Evolutionary conservation across 2,329 filamentous ascomycete genomes (phyloP), one percentile per base, ranked within the genome.

Genomic region (Torrubiella hemipterigena): DNA sequence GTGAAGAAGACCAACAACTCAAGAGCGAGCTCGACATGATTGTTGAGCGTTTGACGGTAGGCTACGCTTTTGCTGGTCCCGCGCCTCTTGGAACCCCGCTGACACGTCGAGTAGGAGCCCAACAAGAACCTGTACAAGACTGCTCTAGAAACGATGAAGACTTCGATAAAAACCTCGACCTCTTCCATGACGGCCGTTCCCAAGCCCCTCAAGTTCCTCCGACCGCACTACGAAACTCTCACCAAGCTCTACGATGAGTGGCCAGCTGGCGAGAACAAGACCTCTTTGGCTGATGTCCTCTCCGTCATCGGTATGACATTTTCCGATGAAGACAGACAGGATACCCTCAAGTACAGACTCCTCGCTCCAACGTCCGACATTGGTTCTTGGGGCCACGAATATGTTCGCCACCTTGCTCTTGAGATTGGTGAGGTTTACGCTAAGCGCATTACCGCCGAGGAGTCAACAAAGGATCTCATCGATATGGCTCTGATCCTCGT

Each of bases 181-280:
- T 96, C 87, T 37, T 98, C 93, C 27, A 98, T 98, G 91, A 98
- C 91, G 29, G 91, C 91, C 37, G 91, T 98, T 39, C 91, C 93
- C 16, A 98, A 98, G 63, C 91, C 91, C 20, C 72, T 98, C 48
- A 98, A 98, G 61, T 98, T 98, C 58, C 73, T 98, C 41, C 77
- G 91, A 64, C 91, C 89, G 44, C 89, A 98, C 59, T 98, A 96
- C 63, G 82, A 93, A 59, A 77, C 81, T 35, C 69, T 98, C 51
- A 81, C 81, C 40, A 81, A 81, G 56, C 66, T 87, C 17, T 94
- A 95, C 64, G 87, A 93, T 37, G 73, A 80, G 54, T 98, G 93
- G 91, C 71, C 81, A 4, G 70, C 72, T 34, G 77, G 85, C 41
- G 75, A 85, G 31, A 76, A 94, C 62, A 94, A 93, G 73, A 84